phyloP scores from a whole-genome alignment of 441 rosid genomes.

The Erodium moschatum region DNA sequence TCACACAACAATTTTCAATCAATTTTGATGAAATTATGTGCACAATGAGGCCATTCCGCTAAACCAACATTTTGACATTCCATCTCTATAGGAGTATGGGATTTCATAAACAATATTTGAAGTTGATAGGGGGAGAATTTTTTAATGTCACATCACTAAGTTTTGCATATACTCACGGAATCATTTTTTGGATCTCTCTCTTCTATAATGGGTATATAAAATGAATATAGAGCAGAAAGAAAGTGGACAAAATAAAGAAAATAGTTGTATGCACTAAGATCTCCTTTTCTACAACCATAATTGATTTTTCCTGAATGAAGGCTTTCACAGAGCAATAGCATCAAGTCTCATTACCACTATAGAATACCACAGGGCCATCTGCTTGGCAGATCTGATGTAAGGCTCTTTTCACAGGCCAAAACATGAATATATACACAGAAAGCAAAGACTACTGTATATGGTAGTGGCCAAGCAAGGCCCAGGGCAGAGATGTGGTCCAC shows the following conservation, averaged over 20 bases:
- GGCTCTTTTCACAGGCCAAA: slow-evolving; percentile 2
- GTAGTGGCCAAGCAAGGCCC: not conserved
- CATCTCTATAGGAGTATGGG: too few species aligned
- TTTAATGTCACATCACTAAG: too few species aligned
- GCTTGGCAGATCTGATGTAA: not conserved
- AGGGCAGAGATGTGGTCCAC: not conserved
- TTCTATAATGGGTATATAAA: not conserved
- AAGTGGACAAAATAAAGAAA: not conserved
- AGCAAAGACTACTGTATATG: not conserved
- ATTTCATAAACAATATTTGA: too few species aligned
- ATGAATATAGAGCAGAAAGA: not conserved
- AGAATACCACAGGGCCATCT: not conserved
- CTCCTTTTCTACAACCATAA: not conserved
- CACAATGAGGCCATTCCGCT: not conserved
- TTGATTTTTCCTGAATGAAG: not conserved
- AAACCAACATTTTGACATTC: too few species aligned
- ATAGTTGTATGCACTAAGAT: slow-evolving; percentile 1
- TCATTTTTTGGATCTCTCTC: too few species aligned
- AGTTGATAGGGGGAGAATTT: too few species aligned
- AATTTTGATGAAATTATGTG: not conserved
- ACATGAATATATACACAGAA: not conserved
- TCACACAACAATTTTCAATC: too few species aligned
- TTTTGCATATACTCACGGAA: too few species aligned
- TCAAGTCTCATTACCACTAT: not conserved
- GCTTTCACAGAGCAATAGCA: slow-evolving; percentile 3